Base-by-base conservation (phyloP, 1,139 yeast genomes). In the Yamadazyma dendronema region DNA sequence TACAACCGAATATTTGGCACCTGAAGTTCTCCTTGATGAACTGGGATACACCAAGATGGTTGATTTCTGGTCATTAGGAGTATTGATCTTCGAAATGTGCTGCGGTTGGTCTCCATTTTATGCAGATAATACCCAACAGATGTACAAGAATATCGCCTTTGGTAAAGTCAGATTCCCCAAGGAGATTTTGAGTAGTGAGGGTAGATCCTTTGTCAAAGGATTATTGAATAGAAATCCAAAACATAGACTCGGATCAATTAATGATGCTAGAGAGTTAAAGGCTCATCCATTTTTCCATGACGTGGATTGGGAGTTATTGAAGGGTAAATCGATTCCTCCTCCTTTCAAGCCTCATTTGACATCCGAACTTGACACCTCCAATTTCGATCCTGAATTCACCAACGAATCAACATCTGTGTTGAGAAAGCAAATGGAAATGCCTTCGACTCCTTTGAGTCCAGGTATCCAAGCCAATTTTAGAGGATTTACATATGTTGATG, bases 61-160 rank as follows among this genome's bases (percentile, higher is more conserved):
- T 52, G 94, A 84, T 61, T 84, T 84, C 51, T 84, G 94, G 94
- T 82, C 90, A 2, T 64, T 84, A 41, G 94, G 94, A 43, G 92
- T 84, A 7, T 67, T 84, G 42, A 83, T 84, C 31, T 84, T 84
- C 59, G 94, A 84, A 62, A 84, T 84, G 92, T 83, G 97, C 61
- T 92, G 97, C 65, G 98, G 98, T 30, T 92, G 97, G 97, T 85
- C 96, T n/a, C 98, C 98, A 38, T 92, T 92, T 60, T 90, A 88
- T 57, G 97, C 97, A 30, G 97, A 90, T 46, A 92, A 87, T 59
- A 88, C 95, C 37, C 97, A 92, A 67, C 96, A 90, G 63, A 92
- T 92, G 97, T 92, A 92, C 68, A 90, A 90, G 66, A 92, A 92
- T 63, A 92, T 92, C 65, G 97, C 97, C 3, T 92, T 89, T 65